A percentile compares a stretch with the other conserved stretches of the same genome.
Evolutionary conservation across 208 protist genomes (phyloP).

Genomic region (Vickermania ingenoplastis): DNA sequence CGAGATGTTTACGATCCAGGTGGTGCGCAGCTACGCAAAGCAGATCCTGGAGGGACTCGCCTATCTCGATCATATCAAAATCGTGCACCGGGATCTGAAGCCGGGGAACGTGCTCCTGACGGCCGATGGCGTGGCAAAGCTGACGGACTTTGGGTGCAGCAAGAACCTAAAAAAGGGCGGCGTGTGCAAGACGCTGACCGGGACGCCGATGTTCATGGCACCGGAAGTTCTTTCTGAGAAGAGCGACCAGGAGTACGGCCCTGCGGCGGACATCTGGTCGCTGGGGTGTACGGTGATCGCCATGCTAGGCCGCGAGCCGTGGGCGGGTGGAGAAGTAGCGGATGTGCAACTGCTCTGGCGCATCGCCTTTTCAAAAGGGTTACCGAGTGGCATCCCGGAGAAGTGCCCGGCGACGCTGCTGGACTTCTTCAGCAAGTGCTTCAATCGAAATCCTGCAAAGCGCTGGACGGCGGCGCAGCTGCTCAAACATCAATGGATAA

Average conservation of each 20-base stretch:
- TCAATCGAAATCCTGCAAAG: slow-evolving; percentile 41
- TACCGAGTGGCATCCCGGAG: slow-evolving; percentile 69
- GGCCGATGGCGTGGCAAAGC: slow-evolving; percentile 81
- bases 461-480: slow-evolving; percentile 63
- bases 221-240: slow-evolving; percentile 72
- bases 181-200: slow-evolving; percentile 69
- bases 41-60: slow-evolving; percentile 82
- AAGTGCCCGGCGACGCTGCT: slow-evolving; percentile 39
- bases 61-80: slow-evolving; percentile 72
- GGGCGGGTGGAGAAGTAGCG: slow-evolving; percentile 34
- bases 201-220: slow-evolving; percentile 84
- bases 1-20: slow-evolving; percentile 53
- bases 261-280: slow-evolving; percentile 80
- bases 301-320: slow-evolving; percentile 73
- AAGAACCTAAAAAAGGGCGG: slow-evolving; percentile 55
- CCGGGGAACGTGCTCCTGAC: slow-evolving; percentile 88
- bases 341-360: slow-evolving; percentile 76
- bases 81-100: slow-evolving; percentile 89
- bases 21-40: slow-evolving; percentile 70
- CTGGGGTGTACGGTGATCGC: slow-evolving; percentile 81
- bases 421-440: slow-evolving; percentile 64
- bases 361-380: slow-evolving; percentile 48
- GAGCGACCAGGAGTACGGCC: slow-evolving; percentile 36
- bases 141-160: slow-evolving; percentile 93
- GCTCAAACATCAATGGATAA: slow-evolving; percentile 68